Percentiles rank a stretch among this genome's conserved stretches.
Conservation (phyloP, 805 yeast species). For the Myxozyma nipponensis region DNA sequence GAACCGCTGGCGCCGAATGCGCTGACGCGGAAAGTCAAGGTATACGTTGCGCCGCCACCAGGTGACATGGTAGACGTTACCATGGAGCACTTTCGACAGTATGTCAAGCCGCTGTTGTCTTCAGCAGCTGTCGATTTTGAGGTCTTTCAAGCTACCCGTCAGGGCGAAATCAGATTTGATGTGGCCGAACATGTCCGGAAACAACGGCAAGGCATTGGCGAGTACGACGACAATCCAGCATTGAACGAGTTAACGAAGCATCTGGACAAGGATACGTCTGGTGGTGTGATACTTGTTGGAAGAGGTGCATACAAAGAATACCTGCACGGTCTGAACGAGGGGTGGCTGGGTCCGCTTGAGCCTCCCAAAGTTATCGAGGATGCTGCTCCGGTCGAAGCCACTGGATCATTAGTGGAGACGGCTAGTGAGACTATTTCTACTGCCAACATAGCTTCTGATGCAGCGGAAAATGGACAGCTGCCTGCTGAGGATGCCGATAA, state of each 20-base stretch:
- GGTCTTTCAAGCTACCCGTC: slow-evolving; percentile 69
- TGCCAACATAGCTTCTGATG: slow-evolving; percentile 10
- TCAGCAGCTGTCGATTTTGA: slow-evolving; percentile 84
- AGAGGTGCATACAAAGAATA: slow-evolving; percentile 96
- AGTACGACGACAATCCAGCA: slow-evolving; percentile 33
- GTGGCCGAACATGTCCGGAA: slow-evolving; percentile 82
- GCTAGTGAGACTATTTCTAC: slow-evolving; percentile 9
- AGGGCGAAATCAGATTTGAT: slow-evolving; percentile 77
- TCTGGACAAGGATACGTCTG: slow-evolving; percentile 45
- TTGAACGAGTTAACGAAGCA: slow-evolving; percentile 30
- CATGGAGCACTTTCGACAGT: slow-evolving; percentile 67
- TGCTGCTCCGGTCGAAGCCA: slow-evolving; percentile 27
- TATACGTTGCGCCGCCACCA: slow-evolving; percentile 96
- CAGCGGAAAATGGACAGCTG: slow-evolving; percentile 15
- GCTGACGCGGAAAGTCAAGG: slow-evolving; percentile 69
- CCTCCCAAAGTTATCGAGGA: slow-evolving; percentile 37
- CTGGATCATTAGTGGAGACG: slow-evolving; percentile 5
- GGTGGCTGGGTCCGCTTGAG: slow-evolving; percentile 84
- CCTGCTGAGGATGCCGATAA: slow-evolving; percentile 17
- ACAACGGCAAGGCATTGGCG: slow-evolving; percentile 48
- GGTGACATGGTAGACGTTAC: slow-evolving; percentile 79
- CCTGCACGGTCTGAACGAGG: slow-evolving; percentile 86
- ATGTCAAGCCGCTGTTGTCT: slow-evolving; percentile 78
- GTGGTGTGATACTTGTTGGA: slow-evolving; percentile 90
- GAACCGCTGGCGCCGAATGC: slow-evolving; percentile 41